Evolutionary conservation across 768 basidiomycete species (phyloP).

Genomic region (Pulveroboletus sp.): DNA sequence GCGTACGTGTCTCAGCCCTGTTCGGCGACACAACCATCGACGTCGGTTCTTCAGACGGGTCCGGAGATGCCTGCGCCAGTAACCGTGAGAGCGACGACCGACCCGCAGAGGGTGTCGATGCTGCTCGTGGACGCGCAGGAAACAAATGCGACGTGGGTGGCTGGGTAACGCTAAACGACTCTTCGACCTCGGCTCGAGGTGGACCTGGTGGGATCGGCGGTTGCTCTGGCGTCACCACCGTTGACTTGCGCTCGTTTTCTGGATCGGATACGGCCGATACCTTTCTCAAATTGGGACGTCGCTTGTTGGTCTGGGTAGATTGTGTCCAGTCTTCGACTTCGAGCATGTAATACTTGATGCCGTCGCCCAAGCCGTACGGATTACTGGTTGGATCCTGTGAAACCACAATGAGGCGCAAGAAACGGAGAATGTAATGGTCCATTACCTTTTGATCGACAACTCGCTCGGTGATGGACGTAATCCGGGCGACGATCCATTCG

Average conservation of each 20-base stretch:
- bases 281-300: slow-evolving; percentile 53
- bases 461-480: slow-evolving; percentile 83
- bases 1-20: slow-evolving; percentile 32
- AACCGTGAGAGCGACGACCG: slow-evolving; percentile 79
- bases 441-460: slow-evolving; percentile 75
- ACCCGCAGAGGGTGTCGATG: slow-evolving; percentile 66
- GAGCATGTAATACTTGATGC: slow-evolving; percentile 90
- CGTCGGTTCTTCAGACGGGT: slow-evolving; percentile 31
- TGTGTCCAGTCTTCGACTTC: slow-evolving; percentile 95
- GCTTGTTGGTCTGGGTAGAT: slow-evolving; percentile 58
- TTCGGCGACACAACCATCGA: slow-evolving; percentile 28
- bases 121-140: slow-evolving; percentile 58
- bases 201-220: slow-evolving; percentile 49
- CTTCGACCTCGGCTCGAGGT: slow-evolving; percentile 70
- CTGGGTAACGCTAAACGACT: slow-evolving; percentile 62
- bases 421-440: not conserved
- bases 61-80: slow-evolving; percentile 65
- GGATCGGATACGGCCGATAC: slow-evolving; percentile 36
- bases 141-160: slow-evolving; percentile 70
- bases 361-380: slow-evolving; percentile 85
- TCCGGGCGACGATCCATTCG: slow-evolving; percentile 94
- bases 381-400: slow-evolving; percentile 76
- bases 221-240: slow-evolving; percentile 8
- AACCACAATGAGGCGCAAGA: slow-evolving; percentile 2
- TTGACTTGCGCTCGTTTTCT: slow-evolving; percentile 38